Base-by-base conservation (phyloP, 1,284 basidiomycete species). In the Boletus calvinii region DNA sequence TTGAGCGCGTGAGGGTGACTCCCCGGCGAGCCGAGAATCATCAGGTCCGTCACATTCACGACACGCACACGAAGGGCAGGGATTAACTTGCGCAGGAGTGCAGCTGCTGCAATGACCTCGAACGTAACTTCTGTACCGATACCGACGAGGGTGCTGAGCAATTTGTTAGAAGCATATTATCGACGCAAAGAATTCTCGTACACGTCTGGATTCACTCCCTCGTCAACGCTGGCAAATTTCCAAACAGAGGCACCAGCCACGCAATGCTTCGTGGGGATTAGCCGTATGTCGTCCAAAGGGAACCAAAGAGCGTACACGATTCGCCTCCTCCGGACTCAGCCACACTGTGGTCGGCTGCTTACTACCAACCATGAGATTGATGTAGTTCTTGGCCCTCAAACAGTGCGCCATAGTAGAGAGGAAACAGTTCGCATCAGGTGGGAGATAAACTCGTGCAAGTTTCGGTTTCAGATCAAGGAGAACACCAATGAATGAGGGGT, bases 361-460 rank as follows among this genome's bases (percentile, higher is more conserved):
- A 65, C 85, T 88, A 32, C 90, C 91, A 34, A 94, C 90, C 76
- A 95, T 87, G 49, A 92, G 69, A 66, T 93, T 92, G 54, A 92
- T 74, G 59, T 92, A 93, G 71, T 92, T 87, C 75, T 88, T 90
- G 29, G 90, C 84, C 43, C 86, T 74, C 57, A 95, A 68, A 61
- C 89, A 92, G 70, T 95, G 93, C 4, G 87, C 81, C 52, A 94
- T 77, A 20, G 85, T 87, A 38, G 85, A 88, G 53, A 94, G 72
- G 71, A 87, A 85, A 61, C 87, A 89, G 70, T 95, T 94, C 32
- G 88, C 87, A 65, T 95, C 93, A n/a, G 92, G 89, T 0, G 93
- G 92, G 32, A 95, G 77, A 69, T 94, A 95, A 36, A 95, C 87
- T 13, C 93, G 81, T 1, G 87, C 88, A 44, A 87, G 76, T 40